phyloP scores from a whole-genome alignment of 2,329 filamentous ascomycete species.

The Byssothecium circinans region DNA sequence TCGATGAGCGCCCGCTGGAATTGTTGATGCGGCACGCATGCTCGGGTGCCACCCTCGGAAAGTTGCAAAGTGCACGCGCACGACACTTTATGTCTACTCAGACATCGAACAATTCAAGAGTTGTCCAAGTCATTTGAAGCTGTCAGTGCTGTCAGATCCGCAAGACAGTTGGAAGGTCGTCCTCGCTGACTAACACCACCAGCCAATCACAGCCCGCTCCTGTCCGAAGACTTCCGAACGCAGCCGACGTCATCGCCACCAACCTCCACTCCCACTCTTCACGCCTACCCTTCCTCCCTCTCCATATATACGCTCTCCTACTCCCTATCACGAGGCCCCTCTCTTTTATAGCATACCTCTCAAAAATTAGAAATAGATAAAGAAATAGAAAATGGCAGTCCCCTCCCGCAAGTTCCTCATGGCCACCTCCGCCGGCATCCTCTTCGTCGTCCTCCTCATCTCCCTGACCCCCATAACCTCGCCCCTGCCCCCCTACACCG shows the following conservation, averaged over 20 bases:
- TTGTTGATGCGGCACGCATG: no score
- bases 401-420: conserved; percentile 18
- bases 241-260: neutral
- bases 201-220: neutral
- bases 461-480: conserved; percentile 47
- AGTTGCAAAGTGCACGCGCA: no score
- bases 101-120: no score
- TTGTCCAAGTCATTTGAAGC: no score
- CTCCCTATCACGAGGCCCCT: neutral
- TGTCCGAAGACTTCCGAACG: neutral
- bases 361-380: no score
- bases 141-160: no score
- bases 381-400: no score
- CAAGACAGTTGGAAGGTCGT: no score
- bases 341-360: neutral
- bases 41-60: no score
- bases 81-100: no score
- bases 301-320: neutral
- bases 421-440: conserved; percentile 28
- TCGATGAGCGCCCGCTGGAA: no score
- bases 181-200: no score
- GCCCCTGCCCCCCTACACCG: conserved; percentile 47
- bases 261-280: neutral
- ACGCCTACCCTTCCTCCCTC: neutral
- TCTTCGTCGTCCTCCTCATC: conserved; percentile 42